phyloP scores from a whole-genome alignment of 1,284 basidiomycete species.

The Quambalaria eucalypti region DNA sequence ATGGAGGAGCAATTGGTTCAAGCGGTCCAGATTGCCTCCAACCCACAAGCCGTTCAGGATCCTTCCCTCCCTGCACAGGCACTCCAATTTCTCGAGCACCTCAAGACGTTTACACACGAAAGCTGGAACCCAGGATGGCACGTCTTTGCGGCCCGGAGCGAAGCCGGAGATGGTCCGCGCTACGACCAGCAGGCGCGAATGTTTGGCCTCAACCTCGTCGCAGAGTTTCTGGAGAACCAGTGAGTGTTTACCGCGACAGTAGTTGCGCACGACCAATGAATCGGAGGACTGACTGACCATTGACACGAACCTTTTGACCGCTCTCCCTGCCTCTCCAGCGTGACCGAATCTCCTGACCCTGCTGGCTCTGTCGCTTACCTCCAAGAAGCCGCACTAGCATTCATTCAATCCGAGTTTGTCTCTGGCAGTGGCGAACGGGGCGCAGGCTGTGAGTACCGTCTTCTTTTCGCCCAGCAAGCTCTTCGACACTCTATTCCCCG shows the following conservation, averaged over 20 bases:
- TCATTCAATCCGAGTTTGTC: slow-evolving; percentile 41
- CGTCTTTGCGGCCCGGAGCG: slow-evolving; percentile 38
- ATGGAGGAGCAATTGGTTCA: slow-evolving; percentile 59
- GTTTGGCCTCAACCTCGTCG: slow-evolving; percentile 73
- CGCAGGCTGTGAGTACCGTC: slow-evolving; percentile 16
- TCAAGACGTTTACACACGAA: slow-evolving; percentile 63
- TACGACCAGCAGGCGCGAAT: slow-evolving; percentile 66
- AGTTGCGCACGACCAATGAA: neutral
- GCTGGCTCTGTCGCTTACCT: slow-evolving; percentile 31
- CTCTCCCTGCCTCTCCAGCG: neutral
- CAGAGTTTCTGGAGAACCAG: slow-evolving; percentile 76
- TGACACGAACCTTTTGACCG: too few species aligned
- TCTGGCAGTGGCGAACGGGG: slow-evolving; percentile 31
- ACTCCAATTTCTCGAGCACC: slow-evolving; percentile 64
- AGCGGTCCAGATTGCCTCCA: slow-evolving; percentile 72
- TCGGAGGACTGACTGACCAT: neutral
- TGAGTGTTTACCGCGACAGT: slow-evolving; percentile 48
- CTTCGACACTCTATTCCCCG: too few species aligned
- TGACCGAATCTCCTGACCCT: slow-evolving; percentile 21
- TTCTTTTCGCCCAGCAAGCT: too few species aligned
- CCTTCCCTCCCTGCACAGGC: slow-evolving; percentile 55
- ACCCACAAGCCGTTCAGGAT: slow-evolving; percentile 51
- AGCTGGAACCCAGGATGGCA: slow-evolving; percentile 59
- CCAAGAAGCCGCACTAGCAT: slow-evolving; percentile 36
- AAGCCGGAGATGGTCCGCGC: slow-evolving; percentile 57